These are phyloP conservation scores for Ascochyta fabae DNA, from an alignment of 2,329 filamentous ascomycete genomes.

Conservation along the genomic window DNA sequence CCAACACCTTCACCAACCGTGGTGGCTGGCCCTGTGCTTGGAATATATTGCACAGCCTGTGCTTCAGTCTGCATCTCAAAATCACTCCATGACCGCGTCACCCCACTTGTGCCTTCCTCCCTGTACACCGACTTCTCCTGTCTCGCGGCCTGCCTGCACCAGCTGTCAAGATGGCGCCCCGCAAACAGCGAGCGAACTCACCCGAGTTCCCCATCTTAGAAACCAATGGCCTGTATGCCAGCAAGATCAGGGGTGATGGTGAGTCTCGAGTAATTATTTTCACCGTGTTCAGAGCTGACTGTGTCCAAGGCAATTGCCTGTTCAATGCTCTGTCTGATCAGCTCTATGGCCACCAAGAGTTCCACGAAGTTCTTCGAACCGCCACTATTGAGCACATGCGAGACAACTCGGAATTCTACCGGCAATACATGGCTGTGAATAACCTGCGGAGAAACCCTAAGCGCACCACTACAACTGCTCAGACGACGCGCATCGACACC, in stretches of 20 bases:
- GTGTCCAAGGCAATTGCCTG: slow-evolving; percentile 67
- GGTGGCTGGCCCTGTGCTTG: slow-evolving; percentile 31
- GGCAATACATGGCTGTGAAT: slow-evolving; percentile 66
- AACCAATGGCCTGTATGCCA: slow-evolving; percentile 64
- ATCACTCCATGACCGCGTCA: slow-evolving; percentile 37
- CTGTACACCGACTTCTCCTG: slow-evolving; percentile 41
- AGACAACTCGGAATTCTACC: slow-evolving; percentile 66
- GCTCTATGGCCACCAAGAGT: slow-evolving; percentile 65
- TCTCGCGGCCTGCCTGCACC: slow-evolving; percentile 37
- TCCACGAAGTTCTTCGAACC: slow-evolving; percentile 65
- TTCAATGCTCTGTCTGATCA: slow-evolving; percentile 73
- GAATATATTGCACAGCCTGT: slow-evolving; percentile 18
- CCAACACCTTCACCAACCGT: slow-evolving; percentile 33
- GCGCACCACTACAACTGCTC: slow-evolving; percentile 60
- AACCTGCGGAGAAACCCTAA: slow-evolving; percentile 62
- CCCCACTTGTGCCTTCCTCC: slow-evolving; percentile 34
- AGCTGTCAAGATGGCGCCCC: slow-evolving; percentile 41
- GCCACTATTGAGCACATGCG: slow-evolving; percentile 68
- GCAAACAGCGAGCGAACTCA: slow-evolving; percentile 37
- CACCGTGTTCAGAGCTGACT: slow-evolving; percentile 26
- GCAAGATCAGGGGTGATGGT: slow-evolving; percentile 68
- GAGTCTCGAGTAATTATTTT: slow-evolving; percentile 45
- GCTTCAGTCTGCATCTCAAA: slow-evolving; percentile 6
- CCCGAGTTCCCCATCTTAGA: slow-evolving; percentile 63
- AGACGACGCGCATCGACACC: slow-evolving; percentile 53